phyloP scores from a whole-genome alignment of 768 basidiomycete species.

The Epithele typhae region DNA sequence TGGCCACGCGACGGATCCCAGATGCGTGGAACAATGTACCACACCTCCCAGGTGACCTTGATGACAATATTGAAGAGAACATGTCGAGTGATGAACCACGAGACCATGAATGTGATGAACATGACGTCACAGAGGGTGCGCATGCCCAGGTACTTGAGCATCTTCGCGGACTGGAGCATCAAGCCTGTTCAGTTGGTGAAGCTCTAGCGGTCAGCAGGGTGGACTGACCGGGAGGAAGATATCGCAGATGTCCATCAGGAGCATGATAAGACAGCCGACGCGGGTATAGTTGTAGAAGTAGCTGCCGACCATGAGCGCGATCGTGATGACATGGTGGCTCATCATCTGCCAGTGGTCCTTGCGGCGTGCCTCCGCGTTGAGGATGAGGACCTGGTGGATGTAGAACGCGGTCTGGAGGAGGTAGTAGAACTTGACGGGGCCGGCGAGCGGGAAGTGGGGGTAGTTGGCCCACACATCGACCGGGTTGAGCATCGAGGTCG shows the following conservation, averaged over 20 bases:
- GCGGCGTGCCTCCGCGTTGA: conserved; percentile 88
- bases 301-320: conserved; percentile 69
- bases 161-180: conserved; percentile 74
- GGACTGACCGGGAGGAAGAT: conserved; percentile 82
- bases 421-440: conserved; percentile 85
- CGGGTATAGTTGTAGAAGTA: conserved; percentile 85
- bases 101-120: conserved; percentile 80
- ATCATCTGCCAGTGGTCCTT: conserved; percentile 98
- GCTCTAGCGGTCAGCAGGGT: background rate
- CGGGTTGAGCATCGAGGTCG: conserved; percentile 61
- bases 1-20: conserved; percentile 59
- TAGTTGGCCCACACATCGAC: conserved; percentile 72
- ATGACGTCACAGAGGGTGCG: conserved; percentile 61
- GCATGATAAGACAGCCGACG: conserved; percentile 84
- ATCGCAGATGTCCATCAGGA: conserved; percentile 93
- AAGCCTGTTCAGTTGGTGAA: background rate
- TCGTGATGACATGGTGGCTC: conserved; percentile 89
- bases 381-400: conserved; percentile 83
- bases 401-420: conserved; percentile 85
- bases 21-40: conserved; percentile 41
- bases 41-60: conserved; percentile 52
- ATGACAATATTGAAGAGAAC: conserved; percentile 74
- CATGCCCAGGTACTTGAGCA: conserved; percentile 80
- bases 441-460: conserved; percentile 79
- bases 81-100: conserved; percentile 91